These are phyloP conservation scores for Blastobotrys parvus DNA, from an alignment of 805 yeast genomes.

Conservation along the genomic window DNA sequence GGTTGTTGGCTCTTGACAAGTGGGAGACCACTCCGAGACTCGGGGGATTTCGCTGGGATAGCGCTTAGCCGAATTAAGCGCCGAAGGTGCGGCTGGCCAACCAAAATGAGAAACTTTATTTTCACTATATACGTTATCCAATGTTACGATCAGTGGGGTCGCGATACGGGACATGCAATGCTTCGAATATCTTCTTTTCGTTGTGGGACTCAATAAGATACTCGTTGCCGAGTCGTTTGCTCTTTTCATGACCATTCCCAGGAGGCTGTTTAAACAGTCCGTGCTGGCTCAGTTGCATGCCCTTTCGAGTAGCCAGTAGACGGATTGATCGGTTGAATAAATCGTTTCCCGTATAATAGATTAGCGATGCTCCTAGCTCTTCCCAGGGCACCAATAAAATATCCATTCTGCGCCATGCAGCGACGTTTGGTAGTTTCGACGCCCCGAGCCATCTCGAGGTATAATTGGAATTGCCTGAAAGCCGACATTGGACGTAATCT, in stretches of 20 bases:
- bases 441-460: conserved; percentile 29
- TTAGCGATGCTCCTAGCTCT: conserved; percentile 38
- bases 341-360: conserved; percentile 50
- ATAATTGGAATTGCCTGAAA: conserved; percentile 18
- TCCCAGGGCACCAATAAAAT: conserved; percentile 39
- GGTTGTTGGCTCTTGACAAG: too few species aligned
- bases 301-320: conserved; percentile 34
- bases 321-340: conserved; percentile 42
- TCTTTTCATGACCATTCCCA: conserved; percentile 1
- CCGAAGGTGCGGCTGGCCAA: too few species aligned
- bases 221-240: too few species aligned
- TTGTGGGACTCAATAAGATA: conserved; percentile 35
- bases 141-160: conserved; percentile 29
- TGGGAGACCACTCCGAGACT: too few species aligned
- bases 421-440: conserved; percentile 21
- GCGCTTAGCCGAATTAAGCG: too few species aligned
- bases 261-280: conserved; percentile 32
- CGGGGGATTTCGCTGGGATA: too few species aligned
- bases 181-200: conserved; percentile 39
- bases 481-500: conserved; percentile 32
- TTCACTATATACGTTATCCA: conserved; percentile 10
- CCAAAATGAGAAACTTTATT: too few species aligned
- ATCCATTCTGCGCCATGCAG: conserved; percentile 46
- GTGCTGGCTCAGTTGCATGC: conserved; percentile 33
- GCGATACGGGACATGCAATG: conserved; percentile 33